Evolutionary conservation across 306 rosid genomes (phyloP).

Genomic region (Begonia peltatifolia): DNA sequence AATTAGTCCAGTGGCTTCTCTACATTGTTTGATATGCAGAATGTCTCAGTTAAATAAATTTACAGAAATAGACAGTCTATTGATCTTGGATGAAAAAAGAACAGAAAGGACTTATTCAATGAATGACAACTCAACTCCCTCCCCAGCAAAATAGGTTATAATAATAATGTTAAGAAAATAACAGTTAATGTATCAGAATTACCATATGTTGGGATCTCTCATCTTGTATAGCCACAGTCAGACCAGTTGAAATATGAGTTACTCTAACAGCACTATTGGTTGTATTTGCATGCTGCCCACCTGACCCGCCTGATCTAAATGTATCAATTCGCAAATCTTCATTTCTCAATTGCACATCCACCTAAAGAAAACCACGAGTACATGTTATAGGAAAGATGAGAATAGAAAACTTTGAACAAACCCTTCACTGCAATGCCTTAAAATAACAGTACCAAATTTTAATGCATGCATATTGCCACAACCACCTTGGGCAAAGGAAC

Average conservation of each 20-base stretch:
- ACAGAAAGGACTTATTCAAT: no score
- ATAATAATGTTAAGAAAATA: conserved; percentile 3
- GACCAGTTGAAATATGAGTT: conserved; percentile 70
- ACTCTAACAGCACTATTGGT: conserved; percentile 92
- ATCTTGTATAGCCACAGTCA: conserved; percentile 74
- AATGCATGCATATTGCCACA: no score
- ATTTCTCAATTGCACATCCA: conserved; percentile 78
- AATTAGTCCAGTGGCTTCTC: no score
- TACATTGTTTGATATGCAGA: no score
- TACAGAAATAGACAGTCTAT: no score
- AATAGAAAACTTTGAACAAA: no score
- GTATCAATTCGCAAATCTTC: conserved; percentile 77
- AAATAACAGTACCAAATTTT: no score
- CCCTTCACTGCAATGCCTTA: no score
- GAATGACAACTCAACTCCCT: no score
- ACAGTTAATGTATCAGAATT: neutral
- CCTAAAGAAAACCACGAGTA: conserved; percentile 31
- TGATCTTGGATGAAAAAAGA: no score
- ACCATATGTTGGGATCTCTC: conserved; percentile 94
- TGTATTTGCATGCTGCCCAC: conserved; percentile 96
- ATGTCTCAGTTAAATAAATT: no score
- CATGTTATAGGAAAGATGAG: neutral
- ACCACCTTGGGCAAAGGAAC: no score
- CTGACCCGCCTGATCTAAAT: conserved; percentile 83
- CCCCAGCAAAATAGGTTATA: neutral